Percentiles rank a stretch among this genome's conserved stretches.
Evolutionary conservation across 352 stramenopile genomes (phyloP).

Genomic region (Pythium scleroteichum): DNA sequence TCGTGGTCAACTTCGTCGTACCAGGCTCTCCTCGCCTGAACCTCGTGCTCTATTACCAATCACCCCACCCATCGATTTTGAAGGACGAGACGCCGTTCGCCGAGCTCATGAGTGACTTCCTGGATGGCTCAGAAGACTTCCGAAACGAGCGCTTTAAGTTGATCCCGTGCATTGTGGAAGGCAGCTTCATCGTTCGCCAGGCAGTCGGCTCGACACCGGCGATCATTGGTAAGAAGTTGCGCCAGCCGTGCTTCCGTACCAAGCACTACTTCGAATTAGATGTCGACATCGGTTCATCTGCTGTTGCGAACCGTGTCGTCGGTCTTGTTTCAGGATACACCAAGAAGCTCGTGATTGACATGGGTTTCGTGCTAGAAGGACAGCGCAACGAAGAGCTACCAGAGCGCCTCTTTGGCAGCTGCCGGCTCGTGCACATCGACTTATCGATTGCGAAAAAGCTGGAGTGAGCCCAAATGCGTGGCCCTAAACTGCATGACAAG

Average conservation of each 20-base stretch:
- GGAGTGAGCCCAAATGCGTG: conserved; percentile 16
- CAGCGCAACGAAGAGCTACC: conserved; percentile 66
- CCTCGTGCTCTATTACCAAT: conserved; percentile 74
- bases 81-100: conserved; percentile 59
- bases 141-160: conserved; percentile 83
- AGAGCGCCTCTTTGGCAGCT: conserved; percentile 67
- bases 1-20: conserved; percentile 80
- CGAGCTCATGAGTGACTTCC: conserved; percentile 74
- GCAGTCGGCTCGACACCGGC: conserved; percentile 70
- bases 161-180: conserved; percentile 80
- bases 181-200: conserved; percentile 79
- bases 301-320: conserved; percentile 74
- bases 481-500: too few relatives aligned
- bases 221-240: conserved; percentile 78
- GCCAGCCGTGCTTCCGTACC: conserved; percentile 57
- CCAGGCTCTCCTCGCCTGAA: conserved; percentile 61
- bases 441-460: conserved; percentile 39
- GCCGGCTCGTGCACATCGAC: conserved; percentile 66
- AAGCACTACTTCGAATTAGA: conserved; percentile 80
- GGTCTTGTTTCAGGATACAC: conserved; percentile 69
- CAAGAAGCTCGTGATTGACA: conserved; percentile 85
- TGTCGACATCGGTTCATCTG: conserved; percentile 70
- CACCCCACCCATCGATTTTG: conserved; percentile 48
- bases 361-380: conserved; percentile 74
- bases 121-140: conserved; percentile 76